A percentile compares a stretch with the other conserved stretches of the same genome.
Conservation (phyloP, 2,329 filamentous ascomycete species). For the Lasiodiplodia hormozganensis region DNA sequence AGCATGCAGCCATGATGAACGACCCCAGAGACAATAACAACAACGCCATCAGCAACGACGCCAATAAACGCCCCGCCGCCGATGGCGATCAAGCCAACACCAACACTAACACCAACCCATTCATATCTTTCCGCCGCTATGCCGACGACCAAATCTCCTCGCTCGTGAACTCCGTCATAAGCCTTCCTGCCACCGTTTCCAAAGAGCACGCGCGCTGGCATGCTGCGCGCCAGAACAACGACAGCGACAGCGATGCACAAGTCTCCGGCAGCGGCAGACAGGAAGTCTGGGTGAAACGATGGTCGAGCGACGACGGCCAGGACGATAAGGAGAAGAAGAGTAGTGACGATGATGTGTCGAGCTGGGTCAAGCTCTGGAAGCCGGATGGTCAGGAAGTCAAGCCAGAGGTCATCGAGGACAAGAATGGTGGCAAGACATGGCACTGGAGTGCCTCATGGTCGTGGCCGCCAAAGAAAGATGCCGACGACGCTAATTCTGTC, state of each 20-base stretch:
- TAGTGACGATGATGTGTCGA: not conserved
- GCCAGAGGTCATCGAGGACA: conserved; percentile 24
- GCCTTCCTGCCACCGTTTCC: conserved; percentile 50
- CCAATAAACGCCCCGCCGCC: conserved; percentile 31
- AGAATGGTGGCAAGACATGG: conserved; percentile 26
- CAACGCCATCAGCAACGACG: conserved; percentile 39
- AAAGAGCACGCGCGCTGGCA: conserved; percentile 32
- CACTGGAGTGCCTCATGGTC: conserved; percentile 25
- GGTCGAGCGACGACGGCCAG: not conserved
- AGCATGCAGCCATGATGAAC: conserved; percentile 22
- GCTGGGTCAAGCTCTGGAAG: conserved; percentile 15
- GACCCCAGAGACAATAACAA: conserved; percentile 9
- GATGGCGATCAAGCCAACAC: not conserved
- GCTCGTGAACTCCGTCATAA: conserved; percentile 60
- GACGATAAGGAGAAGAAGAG: not conserved
- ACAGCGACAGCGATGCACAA: conserved; percentile 32
- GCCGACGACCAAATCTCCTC: conserved; percentile 65
- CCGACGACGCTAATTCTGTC: not conserved
- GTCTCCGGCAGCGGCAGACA: not conserved
- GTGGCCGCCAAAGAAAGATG: conserved; percentile 22
- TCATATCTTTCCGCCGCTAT: conserved; percentile 67
- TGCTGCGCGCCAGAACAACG: conserved; percentile 29
- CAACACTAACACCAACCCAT: conserved; percentile 50
- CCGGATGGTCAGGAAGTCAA: conserved; percentile 19
- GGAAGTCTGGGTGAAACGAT: conserved; percentile 15